Conservation (phyloP, 164 flowering plant genomes). For the Vitis rotundifolia region DNA sequence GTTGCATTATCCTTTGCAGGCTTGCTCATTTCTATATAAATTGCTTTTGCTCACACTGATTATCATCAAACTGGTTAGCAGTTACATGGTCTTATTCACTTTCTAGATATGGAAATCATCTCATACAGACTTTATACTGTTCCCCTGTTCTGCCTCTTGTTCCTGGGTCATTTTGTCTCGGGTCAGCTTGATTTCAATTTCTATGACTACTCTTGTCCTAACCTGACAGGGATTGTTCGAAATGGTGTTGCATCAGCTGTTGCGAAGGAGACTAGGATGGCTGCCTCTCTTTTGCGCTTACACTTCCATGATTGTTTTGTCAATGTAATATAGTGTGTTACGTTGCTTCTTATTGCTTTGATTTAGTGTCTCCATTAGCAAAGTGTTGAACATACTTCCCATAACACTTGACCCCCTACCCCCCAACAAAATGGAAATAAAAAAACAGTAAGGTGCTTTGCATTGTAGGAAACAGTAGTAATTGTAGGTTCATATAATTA, state of each 20-base stretch:
- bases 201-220: constrained; percentile 61
- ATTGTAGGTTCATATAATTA: background rate
- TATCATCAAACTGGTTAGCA: constrained; percentile 2
- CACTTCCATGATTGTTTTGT: constrained; percentile 84
- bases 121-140: constrained; percentile 6
- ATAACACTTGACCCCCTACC: too few relatives aligned
- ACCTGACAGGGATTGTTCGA: constrained; percentile 49
- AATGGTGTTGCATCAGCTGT: constrained; percentile 54
- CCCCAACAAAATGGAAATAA: too few relatives aligned
- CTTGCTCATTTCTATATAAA: constrained; percentile 25
- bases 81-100: background rate
- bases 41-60: constrained; percentile 1
- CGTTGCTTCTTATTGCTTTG: background rate
- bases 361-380: too few relatives aligned
- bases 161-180: constrained; percentile 26
- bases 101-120: constrained; percentile 24
- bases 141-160: constrained; percentile 28
- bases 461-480: too few relatives aligned
- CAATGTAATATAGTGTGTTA: constrained; percentile 41
- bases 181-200: constrained; percentile 51
- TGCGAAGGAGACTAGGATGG: constrained; percentile 68
- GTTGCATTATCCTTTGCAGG: too few relatives aligned
- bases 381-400: too few relatives aligned
- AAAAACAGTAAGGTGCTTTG: too few relatives aligned
- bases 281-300: constrained; percentile 67